Conservation (phyloP, 1,284 basidiomycete species). For the Schizophyllum amplum region DNA sequence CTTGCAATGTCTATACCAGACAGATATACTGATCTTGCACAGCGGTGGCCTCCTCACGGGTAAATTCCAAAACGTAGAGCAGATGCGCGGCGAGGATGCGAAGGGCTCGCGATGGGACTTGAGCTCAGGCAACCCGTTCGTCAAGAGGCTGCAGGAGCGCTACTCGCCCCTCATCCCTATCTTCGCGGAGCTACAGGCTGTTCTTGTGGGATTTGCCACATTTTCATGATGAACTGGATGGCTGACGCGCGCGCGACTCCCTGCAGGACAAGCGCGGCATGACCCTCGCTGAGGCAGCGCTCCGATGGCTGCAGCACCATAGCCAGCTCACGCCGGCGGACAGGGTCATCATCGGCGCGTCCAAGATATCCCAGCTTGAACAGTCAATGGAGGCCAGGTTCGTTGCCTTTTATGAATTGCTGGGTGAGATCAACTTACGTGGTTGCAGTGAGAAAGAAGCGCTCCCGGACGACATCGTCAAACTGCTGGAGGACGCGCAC, state of each 20-base stretch:
- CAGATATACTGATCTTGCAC: neutral
- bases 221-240: too few relatives aligned
- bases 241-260: too few relatives aligned
- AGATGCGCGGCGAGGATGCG: conserved; percentile 13
- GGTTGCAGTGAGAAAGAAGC: neutral
- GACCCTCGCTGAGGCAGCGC: conserved; percentile 33
- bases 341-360: conserved; percentile 35
- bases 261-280: conserved; percentile 20
- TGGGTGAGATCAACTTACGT: too few relatives aligned
- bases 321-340: conserved; percentile 33
- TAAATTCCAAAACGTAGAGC: conserved; percentile 27
- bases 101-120: conserved; percentile 27
- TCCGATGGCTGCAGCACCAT: conserved; percentile 39
- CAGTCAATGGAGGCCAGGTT: conserved; percentile 10
- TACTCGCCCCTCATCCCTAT: neutral
- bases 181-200: neutral
- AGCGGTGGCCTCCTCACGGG: conserved; percentile 39
- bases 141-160: neutral
- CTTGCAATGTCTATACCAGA: neutral
- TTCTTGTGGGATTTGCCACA: neutral
- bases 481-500: neutral
- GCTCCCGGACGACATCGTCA: neutral
- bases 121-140: conserved; percentile 6
- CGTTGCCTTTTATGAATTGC: too few relatives aligned
- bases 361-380: conserved; percentile 30